Evolutionary conservation across 805 yeast genomes (phyloP).

Genomic region (Zygosaccharomyces bisporus): DNA sequence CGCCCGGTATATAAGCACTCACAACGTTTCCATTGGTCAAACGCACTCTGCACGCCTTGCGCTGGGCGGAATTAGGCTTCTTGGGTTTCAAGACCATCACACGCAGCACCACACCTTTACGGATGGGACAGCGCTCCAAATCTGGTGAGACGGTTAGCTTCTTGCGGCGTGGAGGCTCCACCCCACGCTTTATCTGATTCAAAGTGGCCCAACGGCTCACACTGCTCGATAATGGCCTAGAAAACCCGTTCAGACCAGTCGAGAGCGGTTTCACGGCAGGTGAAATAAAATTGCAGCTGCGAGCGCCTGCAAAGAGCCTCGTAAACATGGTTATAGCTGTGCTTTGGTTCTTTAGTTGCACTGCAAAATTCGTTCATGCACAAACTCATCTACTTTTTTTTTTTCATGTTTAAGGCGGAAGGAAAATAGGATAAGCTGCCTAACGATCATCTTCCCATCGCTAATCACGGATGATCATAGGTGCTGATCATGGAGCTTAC

Average conservation of each 20-base stretch:
- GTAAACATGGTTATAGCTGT: constrained; percentile 3
- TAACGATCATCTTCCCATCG: constrained; percentile 1
- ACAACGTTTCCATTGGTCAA: constrained; percentile 84
- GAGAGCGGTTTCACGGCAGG: background rate
- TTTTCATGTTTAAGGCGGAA: constrained; percentile 3
- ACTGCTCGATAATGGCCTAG: constrained; percentile 11
- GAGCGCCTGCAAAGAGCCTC: background rate
- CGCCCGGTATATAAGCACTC: constrained; percentile 95
- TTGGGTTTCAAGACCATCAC: constrained; percentile 96
- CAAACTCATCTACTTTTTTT: no score
- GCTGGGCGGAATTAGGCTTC: constrained; percentile 96
- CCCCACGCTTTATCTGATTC: constrained; percentile 73
- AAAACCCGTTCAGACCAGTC: background rate
- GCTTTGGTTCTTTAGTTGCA: no score
- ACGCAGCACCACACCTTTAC: constrained; percentile 88
- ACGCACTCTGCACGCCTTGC: constrained; percentile 95
- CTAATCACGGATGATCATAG: constrained; percentile 2
- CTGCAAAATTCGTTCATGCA: no score
- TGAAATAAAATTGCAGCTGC: background rate
- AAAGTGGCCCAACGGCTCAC: constrained; percentile 51
- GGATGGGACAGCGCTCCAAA: constrained; percentile 75
- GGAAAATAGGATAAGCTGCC: no score
- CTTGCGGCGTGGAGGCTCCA: constrained; percentile 44
- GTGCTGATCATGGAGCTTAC: background rate
- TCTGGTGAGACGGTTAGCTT: constrained; percentile 69